Percentiles rank a stretch among this genome's conserved stretches.
Conservation (phyloP, 805 yeast genomes). For the Wickerhamomyces canadensis region DNA sequence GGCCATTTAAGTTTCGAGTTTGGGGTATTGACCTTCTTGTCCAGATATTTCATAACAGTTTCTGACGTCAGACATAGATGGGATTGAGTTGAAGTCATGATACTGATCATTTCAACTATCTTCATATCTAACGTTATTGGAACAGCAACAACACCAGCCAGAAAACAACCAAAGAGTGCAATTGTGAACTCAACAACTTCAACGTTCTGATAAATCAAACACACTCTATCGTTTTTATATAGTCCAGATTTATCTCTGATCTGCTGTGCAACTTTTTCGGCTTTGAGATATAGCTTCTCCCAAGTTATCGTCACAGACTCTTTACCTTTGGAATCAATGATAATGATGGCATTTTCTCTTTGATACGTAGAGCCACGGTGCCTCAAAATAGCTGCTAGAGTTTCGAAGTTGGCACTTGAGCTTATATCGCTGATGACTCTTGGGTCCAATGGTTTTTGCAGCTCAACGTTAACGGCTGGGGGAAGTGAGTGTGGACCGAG, state of each 20-base stretch:
- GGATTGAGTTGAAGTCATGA: slow-evolving; percentile 68
- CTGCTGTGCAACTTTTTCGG: slow-evolving; percentile 85
- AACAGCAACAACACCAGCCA: slow-evolving; percentile 92
- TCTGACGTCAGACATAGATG: slow-evolving; percentile 81
- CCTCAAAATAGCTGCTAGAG: slow-evolving; percentile 66
- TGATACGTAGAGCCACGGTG: slow-evolving; percentile 63
- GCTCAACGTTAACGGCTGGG: slow-evolving; percentile 21
- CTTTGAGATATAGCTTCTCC: slow-evolving; percentile 79
- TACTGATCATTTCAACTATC: slow-evolving; percentile 61
- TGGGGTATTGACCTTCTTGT: slow-evolving; percentile 42
- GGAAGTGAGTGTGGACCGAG: slow-evolving; percentile 26
- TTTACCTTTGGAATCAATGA: slow-evolving; percentile 75
- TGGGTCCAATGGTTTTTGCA: slow-evolving; percentile 51
- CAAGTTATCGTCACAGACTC: slow-evolving; percentile 74
- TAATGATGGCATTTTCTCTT: slow-evolving; percentile 65
- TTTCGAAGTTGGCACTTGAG: slow-evolving; percentile 43
- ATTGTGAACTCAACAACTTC: slow-evolving; percentile 84
- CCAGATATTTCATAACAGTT: slow-evolving; percentile 67
- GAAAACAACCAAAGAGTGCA: slow-evolving; percentile 84
- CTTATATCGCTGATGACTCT: slow-evolving; percentile 37
- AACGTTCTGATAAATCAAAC: slow-evolving; percentile 73
- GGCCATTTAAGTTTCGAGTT: slow-evolving; percentile 61
- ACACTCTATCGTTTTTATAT: slow-evolving; percentile 78
- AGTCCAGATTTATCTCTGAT: slow-evolving; percentile 67
- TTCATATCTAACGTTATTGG: slow-evolving; percentile 79